These are phyloP conservation scores for Ophiobolus disseminans DNA, from an alignment of 2,329 filamentous ascomycete species.

Conservation along the genomic window DNA sequence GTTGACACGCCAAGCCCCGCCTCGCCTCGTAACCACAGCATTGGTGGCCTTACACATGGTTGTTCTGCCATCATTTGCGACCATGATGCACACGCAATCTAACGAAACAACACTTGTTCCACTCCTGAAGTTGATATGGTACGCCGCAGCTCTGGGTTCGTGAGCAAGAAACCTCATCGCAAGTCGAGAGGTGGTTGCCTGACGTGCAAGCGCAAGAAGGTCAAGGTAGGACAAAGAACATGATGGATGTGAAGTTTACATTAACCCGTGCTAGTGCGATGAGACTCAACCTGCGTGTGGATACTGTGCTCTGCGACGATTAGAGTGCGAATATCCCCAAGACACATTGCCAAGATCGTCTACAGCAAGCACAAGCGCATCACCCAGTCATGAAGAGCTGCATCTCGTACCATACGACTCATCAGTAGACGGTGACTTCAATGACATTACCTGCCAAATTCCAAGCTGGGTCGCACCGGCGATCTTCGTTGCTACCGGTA, in stretches of 20 bases:
- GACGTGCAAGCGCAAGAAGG: slow-evolving; percentile 45
- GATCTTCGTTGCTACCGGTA: slow-evolving; percentile 24
- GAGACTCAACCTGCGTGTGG: slow-evolving; percentile 34
- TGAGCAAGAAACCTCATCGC: slow-evolving; percentile 42
- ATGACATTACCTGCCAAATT: slow-evolving; percentile 7
- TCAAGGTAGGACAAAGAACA: slow-evolving; percentile 32
- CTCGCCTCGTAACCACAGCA: neutral
- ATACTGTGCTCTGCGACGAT: slow-evolving; percentile 35
- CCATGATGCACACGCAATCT: neutral
- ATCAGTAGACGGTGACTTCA: slow-evolving; percentile 20
- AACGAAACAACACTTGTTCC: neutral
- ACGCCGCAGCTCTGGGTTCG: slow-evolving; percentile 36
- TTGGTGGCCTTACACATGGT: slow-evolving; percentile 2
- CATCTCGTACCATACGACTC: neutral
- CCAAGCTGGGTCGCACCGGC: slow-evolving; percentile 28
- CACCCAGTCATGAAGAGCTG: neutral
- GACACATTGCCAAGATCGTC: slow-evolving; percentile 12
- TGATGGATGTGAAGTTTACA: neutral
- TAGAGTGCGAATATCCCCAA: slow-evolving; percentile 34
- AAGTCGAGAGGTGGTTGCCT: slow-evolving; percentile 42
- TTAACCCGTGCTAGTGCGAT: slow-evolving; percentile 34
- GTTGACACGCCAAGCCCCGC: slow-evolving; percentile 6
- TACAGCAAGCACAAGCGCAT: slow-evolving; percentile 1
- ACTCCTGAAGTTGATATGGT: slow-evolving; percentile 28
- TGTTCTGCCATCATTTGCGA: neutral